Conservation (phyloP, 306 rosid genomes). For the Dicorynia guianensis region DNA sequence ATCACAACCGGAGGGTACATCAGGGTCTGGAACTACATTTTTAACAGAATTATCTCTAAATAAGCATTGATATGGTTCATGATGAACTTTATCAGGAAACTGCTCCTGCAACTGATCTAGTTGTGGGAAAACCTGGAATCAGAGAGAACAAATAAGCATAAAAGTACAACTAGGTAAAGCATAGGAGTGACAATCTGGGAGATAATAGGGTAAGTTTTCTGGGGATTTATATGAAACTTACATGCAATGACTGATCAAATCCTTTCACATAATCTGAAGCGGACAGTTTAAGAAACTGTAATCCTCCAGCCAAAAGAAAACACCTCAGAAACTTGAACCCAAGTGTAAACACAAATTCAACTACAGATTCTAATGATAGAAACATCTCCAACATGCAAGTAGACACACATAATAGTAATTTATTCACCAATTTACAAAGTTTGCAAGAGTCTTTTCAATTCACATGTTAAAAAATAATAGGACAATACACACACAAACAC, state of each 20-base stretch:
- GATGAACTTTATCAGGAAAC: slow-evolving; percentile 62
- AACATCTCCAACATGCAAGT: slow-evolving; percentile 6
- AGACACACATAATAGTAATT: slow-evolving; percentile 3
- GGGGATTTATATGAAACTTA: slow-evolving; percentile 51
- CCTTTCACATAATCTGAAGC: slow-evolving; percentile 73
- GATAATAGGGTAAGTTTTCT: slow-evolving; percentile 9
- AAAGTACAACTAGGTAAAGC: slow-evolving; percentile 24
- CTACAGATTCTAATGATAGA: slow-evolving; percentile 11
- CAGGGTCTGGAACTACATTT: slow-evolving; percentile 88
- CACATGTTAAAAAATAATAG: slow-evolving; percentile 7
- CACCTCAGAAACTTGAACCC: slow-evolving; percentile 48
- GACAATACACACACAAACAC: neutral
- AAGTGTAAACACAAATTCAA: neutral
- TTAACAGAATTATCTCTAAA: slow-evolving; percentile 62
- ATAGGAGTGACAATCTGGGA: slow-evolving; percentile 21
- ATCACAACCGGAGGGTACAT: slow-evolving; percentile 73
- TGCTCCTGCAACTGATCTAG: slow-evolving; percentile 82
- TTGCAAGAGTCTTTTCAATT: slow-evolving; percentile 6
- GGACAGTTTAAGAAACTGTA: slow-evolving; percentile 89
- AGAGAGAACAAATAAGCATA: slow-evolving; percentile 39
- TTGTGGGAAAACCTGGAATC: slow-evolving; percentile 71
- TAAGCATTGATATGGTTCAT: slow-evolving; percentile 57
- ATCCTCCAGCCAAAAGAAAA: slow-evolving; percentile 39
- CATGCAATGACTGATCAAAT: slow-evolving; percentile 82
- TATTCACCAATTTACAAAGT: neutral